Percentiles rank a stretch among this genome's conserved stretches.
phyloP scores from a whole-genome alignment of 1,284 basidiomycete species.

The Trametes sp. region DNA sequence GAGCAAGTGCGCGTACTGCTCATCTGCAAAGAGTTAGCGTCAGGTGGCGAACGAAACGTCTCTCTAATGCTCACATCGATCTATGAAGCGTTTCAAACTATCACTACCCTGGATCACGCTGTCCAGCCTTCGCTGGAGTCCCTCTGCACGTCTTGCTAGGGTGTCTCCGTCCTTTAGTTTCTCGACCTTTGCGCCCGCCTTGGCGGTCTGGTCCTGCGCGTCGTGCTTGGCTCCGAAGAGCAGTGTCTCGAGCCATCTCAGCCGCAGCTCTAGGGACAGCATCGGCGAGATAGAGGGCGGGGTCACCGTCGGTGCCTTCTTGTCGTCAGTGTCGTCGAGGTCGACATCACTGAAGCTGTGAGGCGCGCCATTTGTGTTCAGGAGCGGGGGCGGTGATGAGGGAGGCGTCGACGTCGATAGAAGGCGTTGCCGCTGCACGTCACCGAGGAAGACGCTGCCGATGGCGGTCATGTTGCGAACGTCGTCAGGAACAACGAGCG shows the following conservation, averaged over 20 bases:
- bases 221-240: slow-evolving; percentile 69
- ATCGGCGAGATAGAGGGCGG: slow-evolving; percentile 61
- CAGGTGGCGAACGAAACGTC: background rate
- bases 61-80: slow-evolving; percentile 61
- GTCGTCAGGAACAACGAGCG: slow-evolving; percentile 7
- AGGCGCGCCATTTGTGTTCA: slow-evolving; percentile 25
- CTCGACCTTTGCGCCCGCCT: slow-evolving; percentile 46
- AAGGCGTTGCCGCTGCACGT: slow-evolving; percentile 67
- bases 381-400: slow-evolving; percentile 61
- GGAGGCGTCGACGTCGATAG: slow-evolving; percentile 69
- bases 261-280: slow-evolving; percentile 72
- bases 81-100: slow-evolving; percentile 74
- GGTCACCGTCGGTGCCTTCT: slow-evolving; percentile 9
- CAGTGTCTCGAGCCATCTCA: slow-evolving; percentile 80
- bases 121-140: slow-evolving; percentile 64
- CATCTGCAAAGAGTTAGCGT: slow-evolving; percentile 53
- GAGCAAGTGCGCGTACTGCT: slow-evolving; percentile 74
- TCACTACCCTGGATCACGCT: slow-evolving; percentile 70
- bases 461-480: slow-evolving; percentile 56
- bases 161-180: slow-evolving; percentile 57
- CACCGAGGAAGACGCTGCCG: slow-evolving; percentile 80
- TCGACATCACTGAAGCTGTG: slow-evolving; percentile 36
- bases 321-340: slow-evolving; percentile 28
- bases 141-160: slow-evolving; percentile 63
- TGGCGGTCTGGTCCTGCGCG: slow-evolving; percentile 35